Evolutionary conservation across 1,284 basidiomycete genomes (phyloP), one percentile per base, ranked within the genome.

Genomic region (Salmacisia buchloeana): DNA sequence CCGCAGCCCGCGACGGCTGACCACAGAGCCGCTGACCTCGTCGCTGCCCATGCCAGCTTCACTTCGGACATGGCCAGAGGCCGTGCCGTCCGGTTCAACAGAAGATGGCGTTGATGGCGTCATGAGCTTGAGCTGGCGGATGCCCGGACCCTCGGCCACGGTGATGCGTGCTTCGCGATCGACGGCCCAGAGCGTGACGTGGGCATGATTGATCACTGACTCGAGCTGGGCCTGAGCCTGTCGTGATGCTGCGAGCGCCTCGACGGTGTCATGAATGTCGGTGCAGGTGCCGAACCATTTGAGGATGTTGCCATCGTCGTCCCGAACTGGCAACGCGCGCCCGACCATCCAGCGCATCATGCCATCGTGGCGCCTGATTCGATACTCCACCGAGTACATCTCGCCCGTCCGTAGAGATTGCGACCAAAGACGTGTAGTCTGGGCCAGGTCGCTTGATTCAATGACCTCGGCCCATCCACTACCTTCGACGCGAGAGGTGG

Each of bases 241-340:
- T 60, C 74, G 65, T 38, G 71, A 73, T 6, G 66, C 67, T 35
- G 72, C 71, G 18, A 76, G 71, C 35, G 73, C 74, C 63, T 73
- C 74, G 62, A 75, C 73, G 33, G 73, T 69, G 63, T 69, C 70
- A 58, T 76, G 71, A 59, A 74, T 73, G 59, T 76, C 74, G 49
- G 74, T 76, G 63, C 74, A 76, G 60, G 70, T 72, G 23, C 73
- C 80, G 63, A 76, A 75, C 80, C 78, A 80, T 25, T 76, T 75
- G 39, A 71, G 58, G 61, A 80, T 76, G 33, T 73, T 67, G 46
- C 75, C 76, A 2, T 65, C 62, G 18, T 59, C 58, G 45, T 78
- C 75, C 7, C 72, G 69, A 29, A 80, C 54, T 1, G 77, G 76
- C 45, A 72, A 62, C 12, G 78, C 78, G 35, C 77, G 71, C 13